Evolutionary conservation across 306 rosid genomes (phyloP), one percentile per base, ranked within the genome.

Genomic region (Rubus parviflorus): DNA sequence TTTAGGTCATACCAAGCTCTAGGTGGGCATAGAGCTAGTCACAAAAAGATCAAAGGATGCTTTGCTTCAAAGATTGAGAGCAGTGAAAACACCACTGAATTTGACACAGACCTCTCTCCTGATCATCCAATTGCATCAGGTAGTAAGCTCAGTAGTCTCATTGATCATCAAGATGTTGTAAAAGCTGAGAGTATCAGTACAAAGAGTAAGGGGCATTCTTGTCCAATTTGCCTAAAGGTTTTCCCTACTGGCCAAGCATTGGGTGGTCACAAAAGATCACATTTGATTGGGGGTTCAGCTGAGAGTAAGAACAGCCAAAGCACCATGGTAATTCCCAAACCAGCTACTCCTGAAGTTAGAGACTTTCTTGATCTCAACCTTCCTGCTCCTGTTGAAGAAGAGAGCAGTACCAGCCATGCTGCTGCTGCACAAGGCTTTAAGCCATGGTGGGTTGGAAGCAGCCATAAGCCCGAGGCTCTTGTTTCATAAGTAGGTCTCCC

Each of bases 221-320:
- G 98, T 58, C 87, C 95, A 77, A 89, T 92, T 86, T 94, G 98
- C 85, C 35, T 79, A 16, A 90, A 85, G 81, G 86, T 84, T 68
- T 94, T 94, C 37, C 52, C 84, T 38, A 90, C 97, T 42, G 98
- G 98, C 13, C 98, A 94, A 75, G 98, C 98, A 13, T 88, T 94
- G 77, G 98, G 98, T 52, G 98, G 98, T 30, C 98, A 94, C 75
- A 94, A 94, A 80, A 90, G 98, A 81, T 94, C 97, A 75, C 98
- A 94, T 78, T 57, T 86, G 81, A 72, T 76, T 41, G 75, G 42
- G 77, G 80, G 67, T 40, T 75, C 67, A 49, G 67, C 89, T 25
- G 89, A 89, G 14, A 78, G 75, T 69, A 87, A 69, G 75, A 87
- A 70, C 79, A 77, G 16, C 67, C 68, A 83, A 51, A 72, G 75